Conservation (phyloP, 1,284 basidiomycete species). For the Neonothopanus nambi region DNA sequence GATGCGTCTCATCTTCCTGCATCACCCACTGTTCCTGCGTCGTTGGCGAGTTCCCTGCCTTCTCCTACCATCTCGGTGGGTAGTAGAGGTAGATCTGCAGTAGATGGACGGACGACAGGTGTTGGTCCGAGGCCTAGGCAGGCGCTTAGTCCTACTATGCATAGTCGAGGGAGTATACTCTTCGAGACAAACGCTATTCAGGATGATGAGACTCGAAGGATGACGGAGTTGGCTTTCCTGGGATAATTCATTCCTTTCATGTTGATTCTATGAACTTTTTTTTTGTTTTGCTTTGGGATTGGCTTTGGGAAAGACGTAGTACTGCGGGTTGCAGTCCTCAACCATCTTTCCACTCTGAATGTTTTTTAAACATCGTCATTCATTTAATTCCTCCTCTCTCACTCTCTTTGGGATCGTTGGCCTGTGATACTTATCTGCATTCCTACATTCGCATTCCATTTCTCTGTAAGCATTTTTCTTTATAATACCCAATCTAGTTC, state of each 20-base stretch:
- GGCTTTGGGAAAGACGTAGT: too few relatives aligned
- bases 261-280: too few relatives aligned
- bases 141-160: constrained; percentile 55
- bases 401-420: too few relatives aligned
- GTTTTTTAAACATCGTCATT: too few relatives aligned
- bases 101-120: background rate
- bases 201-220: constrained; percentile 64
- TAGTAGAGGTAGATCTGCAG: background rate
- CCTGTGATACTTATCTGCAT: too few relatives aligned
- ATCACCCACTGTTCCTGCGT: constrained; percentile 28
- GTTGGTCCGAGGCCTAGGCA: constrained; percentile 27
- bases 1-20: constrained; percentile 34
- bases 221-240: constrained; percentile 71
- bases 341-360: too few relatives aligned
- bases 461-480: too few relatives aligned
- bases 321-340: too few relatives aligned
- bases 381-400: too few relatives aligned
- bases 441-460: too few relatives aligned
- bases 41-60: constrained; percentile 15
- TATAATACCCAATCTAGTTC: too few relatives aligned
- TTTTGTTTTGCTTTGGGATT: too few relatives aligned
- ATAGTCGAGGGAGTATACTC: constrained; percentile 56
- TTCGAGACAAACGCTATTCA: constrained; percentile 51
- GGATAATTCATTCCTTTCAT: constrained; percentile 31
- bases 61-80: background rate